Percentiles rank a stretch among this genome's conserved stretches.
Conservation (phyloP, 345 rosid species). For the Physaria fendleri region DNA sequence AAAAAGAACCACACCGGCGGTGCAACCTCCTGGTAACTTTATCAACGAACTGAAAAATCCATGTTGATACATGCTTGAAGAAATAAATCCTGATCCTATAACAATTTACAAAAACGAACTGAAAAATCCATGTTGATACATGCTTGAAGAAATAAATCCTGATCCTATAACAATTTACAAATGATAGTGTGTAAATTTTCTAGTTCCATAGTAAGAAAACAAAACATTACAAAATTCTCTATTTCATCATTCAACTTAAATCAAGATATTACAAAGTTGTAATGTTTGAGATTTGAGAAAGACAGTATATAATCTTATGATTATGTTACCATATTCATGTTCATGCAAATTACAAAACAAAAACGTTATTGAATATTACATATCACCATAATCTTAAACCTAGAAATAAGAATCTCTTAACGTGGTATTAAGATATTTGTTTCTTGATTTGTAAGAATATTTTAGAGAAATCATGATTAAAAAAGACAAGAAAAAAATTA, state of each 20-base stretch:
- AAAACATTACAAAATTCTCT: too few relatives aligned
- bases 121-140: slow-evolving; percentile 79
- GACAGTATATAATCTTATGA: neutral
- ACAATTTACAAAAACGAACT: too few relatives aligned
- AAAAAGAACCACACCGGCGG: too few relatives aligned
- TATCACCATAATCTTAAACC: neutral
- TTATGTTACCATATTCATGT: neutral
- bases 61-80: slow-evolving; percentile 69
- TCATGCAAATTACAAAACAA: neutral
- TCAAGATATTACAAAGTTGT: neutral
- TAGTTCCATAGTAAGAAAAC: too few relatives aligned
- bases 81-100: slow-evolving; percentile 90
- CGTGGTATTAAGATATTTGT: neutral
- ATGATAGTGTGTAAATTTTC: too few relatives aligned
- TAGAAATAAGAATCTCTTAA: neutral
- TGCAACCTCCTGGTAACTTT: slow-evolving; percentile 72
- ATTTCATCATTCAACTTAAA: neutral
- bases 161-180: too few relatives aligned
- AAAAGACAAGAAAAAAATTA: slow-evolving; percentile 12
- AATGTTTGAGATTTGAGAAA: neutral
- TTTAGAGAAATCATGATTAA: neutral
- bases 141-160: slow-evolving; percentile 75
- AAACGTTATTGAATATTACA: too few relatives aligned
- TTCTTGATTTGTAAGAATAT: neutral
- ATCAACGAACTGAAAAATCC: slow-evolving; percentile 87